Conservation (phyloP, 257 asterid genomes). For the Paulownia fortunei region DNA sequence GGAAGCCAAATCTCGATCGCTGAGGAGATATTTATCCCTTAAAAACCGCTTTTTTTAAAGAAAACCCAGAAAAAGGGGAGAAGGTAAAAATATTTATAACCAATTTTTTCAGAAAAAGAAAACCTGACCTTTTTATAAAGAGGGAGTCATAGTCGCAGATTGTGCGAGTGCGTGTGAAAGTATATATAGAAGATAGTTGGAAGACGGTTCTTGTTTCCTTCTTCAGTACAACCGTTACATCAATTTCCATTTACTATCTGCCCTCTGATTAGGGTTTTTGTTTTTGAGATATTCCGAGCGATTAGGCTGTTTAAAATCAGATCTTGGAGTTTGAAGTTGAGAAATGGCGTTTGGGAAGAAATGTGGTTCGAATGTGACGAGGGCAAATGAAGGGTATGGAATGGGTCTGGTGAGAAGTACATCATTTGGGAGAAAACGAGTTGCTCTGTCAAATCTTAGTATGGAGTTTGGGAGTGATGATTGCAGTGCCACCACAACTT, state of each 20-base stretch:
- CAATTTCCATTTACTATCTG: conserved; percentile 46
- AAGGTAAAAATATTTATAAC: neutral
- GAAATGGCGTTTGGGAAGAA: conserved; percentile 39
- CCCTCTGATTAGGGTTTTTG: conserved; percentile 39
- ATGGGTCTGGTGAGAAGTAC: conserved; percentile 58
- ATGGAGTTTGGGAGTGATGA: conserved; percentile 37
- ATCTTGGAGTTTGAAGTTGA: conserved; percentile 35
- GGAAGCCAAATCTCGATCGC: conserved; percentile 2
- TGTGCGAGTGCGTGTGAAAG: conserved; percentile 23
- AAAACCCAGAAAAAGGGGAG: neutral
- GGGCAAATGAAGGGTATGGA: conserved; percentile 44
- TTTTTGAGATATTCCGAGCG: neutral
- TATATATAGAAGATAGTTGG: conserved; percentile 39
- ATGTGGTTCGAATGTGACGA: conserved; percentile 22
- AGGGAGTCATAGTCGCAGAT: conserved; percentile 20
- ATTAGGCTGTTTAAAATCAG: conserved; percentile 23
- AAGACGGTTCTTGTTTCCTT: conserved; percentile 52
- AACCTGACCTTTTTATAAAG: neutral
- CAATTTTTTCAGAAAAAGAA: neutral
- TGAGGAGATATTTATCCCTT: conserved; percentile 15
- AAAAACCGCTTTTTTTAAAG: neutral
- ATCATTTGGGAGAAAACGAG: conserved; percentile 72
- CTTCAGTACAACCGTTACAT: conserved; percentile 45
- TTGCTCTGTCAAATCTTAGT: conserved; percentile 40
- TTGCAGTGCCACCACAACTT: conserved; percentile 22